These are phyloP conservation scores for Epithele typhae DNA, from an alignment of 768 basidiomycete species.

Conservation along the genomic window DNA sequence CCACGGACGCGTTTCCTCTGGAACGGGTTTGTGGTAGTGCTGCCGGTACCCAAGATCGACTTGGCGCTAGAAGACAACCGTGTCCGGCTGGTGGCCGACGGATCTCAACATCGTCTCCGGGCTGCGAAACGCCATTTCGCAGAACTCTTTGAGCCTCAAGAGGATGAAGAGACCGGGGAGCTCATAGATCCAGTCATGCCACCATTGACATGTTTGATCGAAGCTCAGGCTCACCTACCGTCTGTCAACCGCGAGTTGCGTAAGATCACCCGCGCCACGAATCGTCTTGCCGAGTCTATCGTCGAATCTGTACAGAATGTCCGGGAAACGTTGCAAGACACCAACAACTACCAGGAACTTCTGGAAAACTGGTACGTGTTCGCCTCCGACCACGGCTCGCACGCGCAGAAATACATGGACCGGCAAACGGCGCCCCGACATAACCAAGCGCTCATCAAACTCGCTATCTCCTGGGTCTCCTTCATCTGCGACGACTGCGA, in stretches of 20 bases:
- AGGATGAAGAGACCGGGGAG: conserved; percentile 54
- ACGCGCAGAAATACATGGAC: conserved; percentile 88
- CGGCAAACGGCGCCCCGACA: conserved; percentile 65
- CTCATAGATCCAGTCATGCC: conserved; percentile 38
- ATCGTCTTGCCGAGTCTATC: conserved; percentile 87
- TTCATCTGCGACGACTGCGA: conserved; percentile 99
- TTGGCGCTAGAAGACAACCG: conserved; percentile 71
- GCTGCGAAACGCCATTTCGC: conserved; percentile 75
- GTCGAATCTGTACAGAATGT: conserved; percentile 90
- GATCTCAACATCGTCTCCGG: conserved; percentile 70
- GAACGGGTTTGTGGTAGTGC: conserved; percentile 83
- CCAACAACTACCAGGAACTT: conserved; percentile 73
- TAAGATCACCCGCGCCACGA: conserved; percentile 87
- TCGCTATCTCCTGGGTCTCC: conserved; percentile 96
- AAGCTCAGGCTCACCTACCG: conserved; percentile 89
- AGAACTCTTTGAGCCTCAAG: conserved; percentile 55
- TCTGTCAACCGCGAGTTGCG: conserved; percentile 83
- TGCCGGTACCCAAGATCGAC: conserved; percentile 73
- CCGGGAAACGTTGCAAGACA: conserved; percentile 56
- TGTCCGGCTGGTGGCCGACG: conserved; percentile 91
- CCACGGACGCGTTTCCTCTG: conserved; percentile 86
- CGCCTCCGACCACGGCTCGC: conserved; percentile 93
- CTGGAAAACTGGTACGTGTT: conserved; percentile 94
- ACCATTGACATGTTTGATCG: conserved; percentile 50
- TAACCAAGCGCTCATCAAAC: conserved; percentile 76